phyloP scores from a whole-genome alignment of 129 eudicot species.

The Centaurea solstitialis region DNA sequence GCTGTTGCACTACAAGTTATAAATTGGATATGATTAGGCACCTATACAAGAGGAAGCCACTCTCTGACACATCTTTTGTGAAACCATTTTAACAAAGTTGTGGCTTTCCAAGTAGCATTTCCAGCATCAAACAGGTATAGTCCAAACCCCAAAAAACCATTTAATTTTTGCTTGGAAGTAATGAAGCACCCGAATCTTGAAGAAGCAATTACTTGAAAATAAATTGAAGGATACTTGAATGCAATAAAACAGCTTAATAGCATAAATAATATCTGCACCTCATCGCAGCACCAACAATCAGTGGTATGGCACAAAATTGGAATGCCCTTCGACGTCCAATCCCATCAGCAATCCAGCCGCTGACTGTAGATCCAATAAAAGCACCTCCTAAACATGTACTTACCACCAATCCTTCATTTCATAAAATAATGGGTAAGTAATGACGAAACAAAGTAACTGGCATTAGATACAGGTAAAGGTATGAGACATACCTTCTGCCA shows the following conservation, averaged over 20 bases:
- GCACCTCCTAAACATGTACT: conserved; percentile 96
- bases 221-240: not conserved
- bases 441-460: not conserved
- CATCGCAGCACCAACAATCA: conserved; percentile 75
- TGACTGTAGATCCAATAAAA: conserved; percentile 71
- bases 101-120: conserved; percentile 1
- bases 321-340: conserved; percentile 84
- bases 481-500: conserved; percentile 68
- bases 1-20: conserved; percentile 67
- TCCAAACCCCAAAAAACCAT: conserved; percentile 13
- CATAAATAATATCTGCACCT: conserved; percentile 44
- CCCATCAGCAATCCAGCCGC: conserved; percentile 89
- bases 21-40: conserved; percentile 19
- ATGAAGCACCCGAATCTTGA: conserved; percentile 1
- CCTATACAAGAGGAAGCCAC: not conserved
- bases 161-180: not conserved
- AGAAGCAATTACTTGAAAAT: conserved; percentile 14
- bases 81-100: not conserved
- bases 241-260: conserved; percentile 15
- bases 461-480: conserved; percentile 1
- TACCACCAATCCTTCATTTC: conserved; percentile 76
- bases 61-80: not conserved
- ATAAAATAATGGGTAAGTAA: conserved; percentile 13
- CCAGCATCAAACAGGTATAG: not conserved
- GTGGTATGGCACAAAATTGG: conserved; percentile 79